Percentiles rank a stretch among this genome's conserved stretches.
phyloP scores from a whole-genome alignment of 805 yeast species.

The Pichia heedii region DNA sequence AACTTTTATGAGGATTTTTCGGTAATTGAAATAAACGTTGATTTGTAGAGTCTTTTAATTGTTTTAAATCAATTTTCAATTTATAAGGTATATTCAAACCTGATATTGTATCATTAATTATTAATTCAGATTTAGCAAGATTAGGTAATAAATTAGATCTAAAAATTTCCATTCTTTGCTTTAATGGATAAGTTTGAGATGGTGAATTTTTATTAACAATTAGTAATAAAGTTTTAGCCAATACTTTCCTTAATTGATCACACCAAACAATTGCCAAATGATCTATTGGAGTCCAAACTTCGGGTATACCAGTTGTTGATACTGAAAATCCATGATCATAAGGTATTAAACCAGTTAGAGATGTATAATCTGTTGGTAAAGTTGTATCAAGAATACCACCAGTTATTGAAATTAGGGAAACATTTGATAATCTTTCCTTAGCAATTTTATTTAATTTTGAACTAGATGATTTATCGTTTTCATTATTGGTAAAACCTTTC shows the following conservation, averaged over 20 bases:
- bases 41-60: conserved; percentile 23
- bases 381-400: conserved; percentile 78
- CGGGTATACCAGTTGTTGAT: conserved; percentile 77
- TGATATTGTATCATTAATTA: conserved; percentile 21
- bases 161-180: conserved; percentile 51
- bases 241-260: conserved; percentile 62
- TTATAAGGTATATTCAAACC: conserved; percentile 22
- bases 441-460: conserved; percentile 28
- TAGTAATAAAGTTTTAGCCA: conserved; percentile 53
- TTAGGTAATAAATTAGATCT: conserved; percentile 42
- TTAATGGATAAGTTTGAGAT: conserved; percentile 42
- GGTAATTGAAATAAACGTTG: conserved; percentile 24
- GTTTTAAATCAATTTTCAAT: conserved; percentile 27
- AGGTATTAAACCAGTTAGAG: conserved; percentile 64
- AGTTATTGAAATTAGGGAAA: conserved; percentile 75
- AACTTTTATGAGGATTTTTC: conserved; percentile 14
- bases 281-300: conserved; percentile 90
- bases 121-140: conserved; percentile 31
- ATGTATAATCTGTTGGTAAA: conserved; percentile 85
- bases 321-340: conserved; percentile 70
- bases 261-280: conserved; percentile 98
- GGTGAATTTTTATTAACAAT: conserved; percentile 43
- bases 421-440: conserved; percentile 38
- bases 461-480: not conserved
- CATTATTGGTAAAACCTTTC: conserved; percentile 35